Evolutionary conservation across 495 filamentous ascomycete species (phyloP).

Genomic region (Lasiosphaeria hispida): DNA sequence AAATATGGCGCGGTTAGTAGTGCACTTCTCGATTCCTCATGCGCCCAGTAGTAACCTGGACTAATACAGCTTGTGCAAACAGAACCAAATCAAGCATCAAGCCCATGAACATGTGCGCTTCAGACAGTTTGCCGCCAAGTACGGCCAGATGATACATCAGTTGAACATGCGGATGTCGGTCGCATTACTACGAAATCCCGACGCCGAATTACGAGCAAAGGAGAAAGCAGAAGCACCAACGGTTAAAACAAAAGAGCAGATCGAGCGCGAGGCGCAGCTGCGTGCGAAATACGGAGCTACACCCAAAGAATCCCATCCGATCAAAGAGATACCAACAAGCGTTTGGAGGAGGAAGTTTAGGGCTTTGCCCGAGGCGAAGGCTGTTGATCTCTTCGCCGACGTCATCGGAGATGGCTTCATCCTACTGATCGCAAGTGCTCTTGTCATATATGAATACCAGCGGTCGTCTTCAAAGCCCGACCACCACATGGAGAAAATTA

Average conservation of each 20-base stretch:
- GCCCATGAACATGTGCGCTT: conserved; percentile 93
- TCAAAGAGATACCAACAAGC: conserved; percentile 37
- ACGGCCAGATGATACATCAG: conserved; percentile 78
- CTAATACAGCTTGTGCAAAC: conserved; percentile 12
- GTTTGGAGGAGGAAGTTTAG: conserved; percentile 55
- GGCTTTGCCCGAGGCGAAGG: conserved; percentile 85
- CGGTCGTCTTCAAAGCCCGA: conserved; percentile 73
- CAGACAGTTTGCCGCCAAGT: conserved; percentile 67
- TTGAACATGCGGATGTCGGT: conserved; percentile 91
- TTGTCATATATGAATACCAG: conserved; percentile 82
- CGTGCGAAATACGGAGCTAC: conserved; percentile 41
- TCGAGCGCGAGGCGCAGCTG: conserved; percentile 59
- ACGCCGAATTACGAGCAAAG: conserved; percentile 55
- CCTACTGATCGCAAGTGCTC: conserved; percentile 69
- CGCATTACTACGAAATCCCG: conserved; percentile 76
- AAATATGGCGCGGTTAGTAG: conserved; percentile 56
- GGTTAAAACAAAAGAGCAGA: conserved; percentile 74
- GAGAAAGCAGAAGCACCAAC: conserved; percentile 72
- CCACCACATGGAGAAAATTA: conserved; percentile 58
- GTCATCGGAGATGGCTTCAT: conserved; percentile 92
- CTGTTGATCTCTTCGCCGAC: conserved; percentile 92
- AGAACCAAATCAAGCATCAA: conserved; percentile 94
- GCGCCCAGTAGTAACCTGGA: conserved; percentile 4
- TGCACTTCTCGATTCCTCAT: neutral
- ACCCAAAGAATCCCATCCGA: conserved; percentile 33